These are phyloP conservation scores for Beauveria sp. DNA, from an alignment of 2,329 filamentous ascomycete species.

Conservation along the genomic window DNA sequence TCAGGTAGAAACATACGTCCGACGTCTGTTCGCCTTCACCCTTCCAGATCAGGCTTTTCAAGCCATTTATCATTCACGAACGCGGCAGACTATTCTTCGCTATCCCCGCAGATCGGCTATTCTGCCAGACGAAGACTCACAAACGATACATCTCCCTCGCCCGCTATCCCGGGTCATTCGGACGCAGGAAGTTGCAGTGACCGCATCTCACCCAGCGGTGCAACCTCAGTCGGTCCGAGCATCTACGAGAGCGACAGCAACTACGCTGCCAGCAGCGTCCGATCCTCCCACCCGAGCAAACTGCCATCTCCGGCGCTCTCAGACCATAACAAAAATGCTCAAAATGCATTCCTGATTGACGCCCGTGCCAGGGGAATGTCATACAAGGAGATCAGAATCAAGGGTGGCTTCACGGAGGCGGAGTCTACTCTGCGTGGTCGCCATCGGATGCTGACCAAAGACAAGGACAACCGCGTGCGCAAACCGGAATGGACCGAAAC, in stretches of 20 bases:
- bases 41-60: neutral
- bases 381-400: constrained; percentile 55
- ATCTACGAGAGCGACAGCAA: neutral
- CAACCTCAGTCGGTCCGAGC: neutral
- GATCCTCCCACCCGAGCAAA: neutral
- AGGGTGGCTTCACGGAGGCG: constrained; percentile 51
- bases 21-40: neutral
- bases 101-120: neutral
- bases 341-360: constrained; percentile 38
- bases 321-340: neutral
- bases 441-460: constrained; percentile 58
- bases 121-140: neutral
- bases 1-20: neutral
- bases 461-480: constrained; percentile 52
- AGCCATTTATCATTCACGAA: neutral
- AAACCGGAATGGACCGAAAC: constrained; percentile 55
- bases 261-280: neutral
- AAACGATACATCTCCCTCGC: neutral
- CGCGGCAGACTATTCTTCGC: neutral
- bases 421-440: constrained; percentile 68
- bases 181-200: neutral
- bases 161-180: neutral
- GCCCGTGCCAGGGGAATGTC: constrained; percentile 49
- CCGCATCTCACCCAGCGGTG: neutral
- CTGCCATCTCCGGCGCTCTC: neutral